Base-by-base conservation (phyloP, 2,329 filamentous ascomycete genomes). In the Ascochyta pisi region DNA sequence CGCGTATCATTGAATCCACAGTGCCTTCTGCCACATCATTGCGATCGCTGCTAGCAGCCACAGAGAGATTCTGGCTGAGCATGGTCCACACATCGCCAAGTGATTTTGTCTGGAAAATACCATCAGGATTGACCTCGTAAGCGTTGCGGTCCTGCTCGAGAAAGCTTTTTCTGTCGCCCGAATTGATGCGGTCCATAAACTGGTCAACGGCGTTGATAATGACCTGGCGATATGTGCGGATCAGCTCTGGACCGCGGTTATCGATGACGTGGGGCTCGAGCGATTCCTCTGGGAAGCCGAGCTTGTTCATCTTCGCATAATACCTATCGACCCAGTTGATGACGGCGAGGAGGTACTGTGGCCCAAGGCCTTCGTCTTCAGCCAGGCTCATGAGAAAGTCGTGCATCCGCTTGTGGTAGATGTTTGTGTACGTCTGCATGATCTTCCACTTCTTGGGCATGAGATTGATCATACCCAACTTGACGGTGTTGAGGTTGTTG, bases 361-460 rank as follows among this genome's bases (percentile, higher is more conserved):
- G 93, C 42, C 87, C 91, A n/a, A 92, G 84, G 47, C 92, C 87
- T 1, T 90, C 85, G 68, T 96, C 91, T 65, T 97, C 90, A 56
- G 98, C 88, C 72, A 92, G 86, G 24, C 82, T 86, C 49, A 96
- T 80, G 9, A 99, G 83, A 74, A 95, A 96, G 75, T 97, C 92
- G 78, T 96, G 95, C 94, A 99, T 98, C 65, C 94, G 84, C 62
- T 86, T 84, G 78, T 99, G 95, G 74, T 99, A 99, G 59, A 96
- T 93, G 68, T 90, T 85, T 57, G 88, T 89, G 75, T 96, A 99
- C 1, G 90, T 95, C 73, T 90, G 88, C 78, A 93, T 90, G 43
- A 99, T 96, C 72, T 89, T 93, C 95, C 95, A 99, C 76, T 95
- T 96, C 78, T 91, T 94, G 8, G 96, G 95, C 86, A 97, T 93